phyloP scores from a whole-genome alignment of 2,329 filamentous ascomycete species.

The Leptographium procerum region DNA sequence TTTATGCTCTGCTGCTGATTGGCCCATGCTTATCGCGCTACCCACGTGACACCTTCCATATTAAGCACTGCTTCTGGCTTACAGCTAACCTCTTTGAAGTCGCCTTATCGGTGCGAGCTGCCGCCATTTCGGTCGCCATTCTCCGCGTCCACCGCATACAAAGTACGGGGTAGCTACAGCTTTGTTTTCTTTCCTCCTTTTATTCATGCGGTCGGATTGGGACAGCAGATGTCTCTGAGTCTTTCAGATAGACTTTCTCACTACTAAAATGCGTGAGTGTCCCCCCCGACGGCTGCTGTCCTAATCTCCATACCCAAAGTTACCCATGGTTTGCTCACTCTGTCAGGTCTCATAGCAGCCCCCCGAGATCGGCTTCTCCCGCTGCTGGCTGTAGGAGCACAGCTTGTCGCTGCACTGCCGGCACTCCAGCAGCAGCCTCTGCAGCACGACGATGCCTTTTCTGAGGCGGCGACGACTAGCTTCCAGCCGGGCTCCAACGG shows the following conservation, averaged over 20 bases:
- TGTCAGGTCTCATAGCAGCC: not conserved
- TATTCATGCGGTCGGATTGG: no score
- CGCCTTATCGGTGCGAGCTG: not conserved
- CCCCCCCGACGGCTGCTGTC: not conserved
- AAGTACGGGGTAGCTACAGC: no score
- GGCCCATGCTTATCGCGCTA: not conserved
- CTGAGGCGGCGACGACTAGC: not conserved
- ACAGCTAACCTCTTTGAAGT: not conserved
- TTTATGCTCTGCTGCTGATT: not conserved
- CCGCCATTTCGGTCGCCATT: not conserved
- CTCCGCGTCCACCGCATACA: no score
- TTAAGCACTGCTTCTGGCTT: not conserved
- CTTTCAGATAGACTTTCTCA: not conserved
- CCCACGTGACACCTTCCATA: not conserved
- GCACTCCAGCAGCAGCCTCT: constrained; percentile 6
- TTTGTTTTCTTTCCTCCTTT: not conserved
- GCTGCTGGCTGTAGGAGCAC: constrained; percentile 1
- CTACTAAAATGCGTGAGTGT: not conserved
- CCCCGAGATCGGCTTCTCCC: constrained; percentile 2
- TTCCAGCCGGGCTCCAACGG: constrained; percentile 24
- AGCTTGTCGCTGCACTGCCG: not conserved
- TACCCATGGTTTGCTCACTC: not conserved
- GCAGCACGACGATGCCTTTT: not conserved
- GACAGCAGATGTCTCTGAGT: not conserved
- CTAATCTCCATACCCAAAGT: not conserved